Evolutionary conservation across 73 alveolate species (phyloP).

Genomic region (Paramecium sonneborni): DNA sequence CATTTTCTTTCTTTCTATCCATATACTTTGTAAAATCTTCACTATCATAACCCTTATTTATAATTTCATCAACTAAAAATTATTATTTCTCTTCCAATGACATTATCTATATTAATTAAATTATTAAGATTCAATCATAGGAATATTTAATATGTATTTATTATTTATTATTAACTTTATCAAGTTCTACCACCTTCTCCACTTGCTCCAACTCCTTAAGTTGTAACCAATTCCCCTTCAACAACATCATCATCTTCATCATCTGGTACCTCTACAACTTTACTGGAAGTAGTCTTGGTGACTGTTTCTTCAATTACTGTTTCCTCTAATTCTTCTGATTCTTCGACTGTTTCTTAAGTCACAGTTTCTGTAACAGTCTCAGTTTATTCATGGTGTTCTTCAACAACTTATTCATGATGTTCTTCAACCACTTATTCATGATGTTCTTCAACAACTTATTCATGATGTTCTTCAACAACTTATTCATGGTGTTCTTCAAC

Average conservation of each 20-base stretch:
- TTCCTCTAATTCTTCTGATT: neutral
- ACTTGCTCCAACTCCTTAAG: neutral
- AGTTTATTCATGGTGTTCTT: neutral
- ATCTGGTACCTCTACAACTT: neutral
- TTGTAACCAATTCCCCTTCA: neutral
- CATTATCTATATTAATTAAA: slow-evolving; percentile 1
- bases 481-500: neutral
- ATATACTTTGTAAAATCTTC: slow-evolving; percentile 16
- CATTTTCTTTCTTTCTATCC: slow-evolving; percentile 44
- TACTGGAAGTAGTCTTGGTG: neutral
- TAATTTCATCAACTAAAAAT: neutral
- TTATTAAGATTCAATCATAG: neutral
- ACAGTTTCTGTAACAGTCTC: neutral
- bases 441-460: neutral
- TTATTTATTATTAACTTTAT: neutral
- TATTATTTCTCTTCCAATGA: slow-evolving; percentile 8
- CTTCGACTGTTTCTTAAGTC: neutral
- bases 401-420: neutral
- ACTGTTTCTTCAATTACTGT: neutral
- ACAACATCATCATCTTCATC: neutral
- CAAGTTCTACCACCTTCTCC: slow-evolving; percentile 20
- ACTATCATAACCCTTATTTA: slow-evolving; percentile 18
- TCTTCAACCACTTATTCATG: neutral
- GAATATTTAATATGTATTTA: neutral
- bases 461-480: neutral